Percentiles rank a stretch among this genome's conserved stretches.
Evolutionary conservation across 805 yeast species (phyloP).

Genomic region (Danielia reshetovae): DNA sequence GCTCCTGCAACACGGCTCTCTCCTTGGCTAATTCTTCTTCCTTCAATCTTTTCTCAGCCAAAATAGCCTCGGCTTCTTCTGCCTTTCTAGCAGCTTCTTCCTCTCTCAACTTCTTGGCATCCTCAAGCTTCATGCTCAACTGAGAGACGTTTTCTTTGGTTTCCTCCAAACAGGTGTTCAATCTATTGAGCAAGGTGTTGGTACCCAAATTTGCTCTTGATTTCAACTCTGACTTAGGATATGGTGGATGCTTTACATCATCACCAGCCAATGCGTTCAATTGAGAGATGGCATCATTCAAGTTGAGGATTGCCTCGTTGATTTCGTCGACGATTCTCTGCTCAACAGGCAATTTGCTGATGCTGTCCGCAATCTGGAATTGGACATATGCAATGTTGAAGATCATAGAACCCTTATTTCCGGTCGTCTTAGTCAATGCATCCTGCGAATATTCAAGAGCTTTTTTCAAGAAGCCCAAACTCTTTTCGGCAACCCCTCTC

Average conservation of each 20-base stretch:
- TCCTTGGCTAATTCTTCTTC: conserved; percentile 46
- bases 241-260: conserved; percentile 63
- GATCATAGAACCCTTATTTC: conserved; percentile 36
- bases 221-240: conserved; percentile 71
- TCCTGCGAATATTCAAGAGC: conserved; percentile 60
- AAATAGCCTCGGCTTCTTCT: conserved; percentile 36
- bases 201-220: conserved; percentile 86
- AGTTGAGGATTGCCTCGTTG: conserved; percentile 48
- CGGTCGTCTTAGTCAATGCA: conserved; percentile 43
- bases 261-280: conserved; percentile 55
- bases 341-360: conserved; percentile 55
- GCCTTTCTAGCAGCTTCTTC: conserved; percentile 45
- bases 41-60: conserved; percentile 41
- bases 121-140: conserved; percentile 58
- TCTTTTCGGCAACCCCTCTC: conserved; percentile 68
- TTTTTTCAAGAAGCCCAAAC: conserved; percentile 52
- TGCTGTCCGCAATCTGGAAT: conserved; percentile 81
- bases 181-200: conserved; percentile 66
- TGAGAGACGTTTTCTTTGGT: conserved; percentile 64
- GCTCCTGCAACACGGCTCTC: conserved; percentile 46
- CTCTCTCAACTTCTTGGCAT: conserved; percentile 64
- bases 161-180: conserved; percentile 66
- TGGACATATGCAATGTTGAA: conserved; percentile 83
- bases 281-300: conserved; percentile 57
- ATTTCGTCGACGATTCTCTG: conserved; percentile 64